Conservation (phyloP, 441 rosid species). For the Syzygium syzygioides region DNA sequence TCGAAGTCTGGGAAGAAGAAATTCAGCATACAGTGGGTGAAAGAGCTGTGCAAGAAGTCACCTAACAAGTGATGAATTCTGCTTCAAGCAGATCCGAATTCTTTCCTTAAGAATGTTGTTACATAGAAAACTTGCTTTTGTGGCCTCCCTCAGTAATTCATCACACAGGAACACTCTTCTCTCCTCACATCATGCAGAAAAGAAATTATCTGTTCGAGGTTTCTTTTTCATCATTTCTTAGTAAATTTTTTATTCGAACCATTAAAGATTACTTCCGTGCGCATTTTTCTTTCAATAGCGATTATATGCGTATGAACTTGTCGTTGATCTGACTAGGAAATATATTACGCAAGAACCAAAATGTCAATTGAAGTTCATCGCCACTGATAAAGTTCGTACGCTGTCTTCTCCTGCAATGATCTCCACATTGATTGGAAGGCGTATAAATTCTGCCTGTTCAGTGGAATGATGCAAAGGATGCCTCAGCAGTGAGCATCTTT, state of each 20-base stretch:
- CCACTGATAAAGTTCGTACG: background rate
- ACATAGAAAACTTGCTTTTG: background rate
- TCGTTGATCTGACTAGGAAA: background rate
- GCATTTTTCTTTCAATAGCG: background rate
- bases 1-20: slow-evolving; percentile 36
- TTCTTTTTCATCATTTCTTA: background rate
- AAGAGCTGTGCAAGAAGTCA: slow-evolving; percentile 58
- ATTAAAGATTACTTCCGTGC: background rate
- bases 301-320: background rate
- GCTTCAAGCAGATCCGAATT: background rate
- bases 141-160: background rate
- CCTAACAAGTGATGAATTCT: slow-evolving; percentile 11
- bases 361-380: background rate
- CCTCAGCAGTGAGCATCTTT: background rate
- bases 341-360: background rate
- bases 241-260: background rate
- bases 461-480: background rate
- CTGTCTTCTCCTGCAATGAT: background rate
- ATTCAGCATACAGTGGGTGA: slow-evolving; percentile 61
- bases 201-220: background rate
- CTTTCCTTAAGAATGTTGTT: background rate
- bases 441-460: background rate
- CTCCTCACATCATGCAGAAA: background rate
- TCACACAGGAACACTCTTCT: background rate
- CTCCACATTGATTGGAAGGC: background rate